Evolutionary conservation across 2,329 filamentous ascomycete genomes (phyloP).

Genomic region (Phaeosphaeriaceae sp.): DNA sequence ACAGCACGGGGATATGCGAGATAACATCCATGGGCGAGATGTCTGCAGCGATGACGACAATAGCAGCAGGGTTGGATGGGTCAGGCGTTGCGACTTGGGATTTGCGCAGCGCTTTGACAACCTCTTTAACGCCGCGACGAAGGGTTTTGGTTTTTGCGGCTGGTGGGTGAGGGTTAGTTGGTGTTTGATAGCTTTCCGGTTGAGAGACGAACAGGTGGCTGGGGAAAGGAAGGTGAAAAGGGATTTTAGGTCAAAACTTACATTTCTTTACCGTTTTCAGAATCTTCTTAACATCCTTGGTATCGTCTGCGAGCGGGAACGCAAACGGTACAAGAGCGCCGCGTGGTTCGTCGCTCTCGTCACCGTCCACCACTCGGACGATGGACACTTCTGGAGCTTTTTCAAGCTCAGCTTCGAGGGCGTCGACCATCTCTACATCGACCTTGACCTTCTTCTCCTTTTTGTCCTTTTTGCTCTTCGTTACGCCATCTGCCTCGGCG

Average conservation of each 20-base stretch:
- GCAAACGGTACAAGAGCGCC: constrained; percentile 81
- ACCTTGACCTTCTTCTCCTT: constrained; percentile 73
- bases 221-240: background rate
- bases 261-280: constrained; percentile 70
- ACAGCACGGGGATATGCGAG: constrained; percentile 94
- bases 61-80: constrained; percentile 64
- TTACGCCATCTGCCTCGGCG: constrained; percentile 46
- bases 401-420: constrained; percentile 62
- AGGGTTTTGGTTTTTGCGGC: constrained; percentile 95
- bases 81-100: constrained; percentile 71
- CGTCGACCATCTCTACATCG: constrained; percentile 61
- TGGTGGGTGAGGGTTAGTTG: constrained; percentile 61
- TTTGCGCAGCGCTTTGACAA: constrained; percentile 97
- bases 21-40: constrained; percentile 99
- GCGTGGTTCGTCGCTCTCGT: constrained; percentile 51
- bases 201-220: background rate
- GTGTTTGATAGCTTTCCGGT: background rate
- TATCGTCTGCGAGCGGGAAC: constrained; percentile 73
- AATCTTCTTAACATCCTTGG: constrained; percentile 73
- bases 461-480: constrained; percentile 62
- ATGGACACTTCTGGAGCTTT: constrained; percentile 64
- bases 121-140: constrained; percentile 98
- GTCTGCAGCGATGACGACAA: constrained; percentile 94
- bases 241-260: constrained; percentile 34
- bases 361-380: constrained; percentile 48